A percentile compares a stretch with the other conserved stretches of the same genome.
phyloP scores from a whole-genome alignment of 1,139 yeast species.

The Zygosaccharomyces sapae region DNA sequence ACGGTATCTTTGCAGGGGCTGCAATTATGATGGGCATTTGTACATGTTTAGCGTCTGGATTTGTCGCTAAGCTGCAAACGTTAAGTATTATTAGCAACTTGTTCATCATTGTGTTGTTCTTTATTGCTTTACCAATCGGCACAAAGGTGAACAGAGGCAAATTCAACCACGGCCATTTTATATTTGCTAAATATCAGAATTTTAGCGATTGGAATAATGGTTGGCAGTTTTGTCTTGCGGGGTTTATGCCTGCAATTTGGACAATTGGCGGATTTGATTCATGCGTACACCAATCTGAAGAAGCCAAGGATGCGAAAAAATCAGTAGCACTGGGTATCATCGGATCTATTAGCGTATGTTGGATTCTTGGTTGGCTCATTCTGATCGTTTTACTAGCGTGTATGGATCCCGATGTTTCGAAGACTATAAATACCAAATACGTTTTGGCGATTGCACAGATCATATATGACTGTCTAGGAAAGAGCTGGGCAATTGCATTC shows the following conservation, averaged over 20 bases:
- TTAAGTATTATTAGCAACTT: slow-evolving; percentile 55
- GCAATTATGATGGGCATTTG: slow-evolving; percentile 44
- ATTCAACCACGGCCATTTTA: slow-evolving; percentile 43
- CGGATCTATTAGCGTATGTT: slow-evolving; percentile 53
- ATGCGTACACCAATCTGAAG: slow-evolving; percentile 70
- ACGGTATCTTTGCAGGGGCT: slow-evolving; percentile 55
- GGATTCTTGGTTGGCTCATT: slow-evolving; percentile 58
- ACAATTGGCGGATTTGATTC: slow-evolving; percentile 67
- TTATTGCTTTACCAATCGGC: slow-evolving; percentile 64
- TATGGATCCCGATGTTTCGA: slow-evolving; percentile 48
- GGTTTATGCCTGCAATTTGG: slow-evolving; percentile 61
- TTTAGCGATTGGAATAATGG: slow-evolving; percentile 58
- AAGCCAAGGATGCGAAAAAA: slow-evolving; percentile 58
- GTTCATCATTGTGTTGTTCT: slow-evolving; percentile 51
- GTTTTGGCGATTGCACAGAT: slow-evolving; percentile 66
- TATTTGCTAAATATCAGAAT: slow-evolving; percentile 56
- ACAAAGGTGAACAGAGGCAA: slow-evolving; percentile 37
- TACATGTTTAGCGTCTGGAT: slow-evolving; percentile 49
- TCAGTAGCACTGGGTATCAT: slow-evolving; percentile 68
- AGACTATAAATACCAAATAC: slow-evolving; percentile 43
- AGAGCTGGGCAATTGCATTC: slow-evolving; percentile 64
- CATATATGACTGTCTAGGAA: slow-evolving; percentile 61
- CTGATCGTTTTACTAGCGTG: slow-evolving; percentile 54
- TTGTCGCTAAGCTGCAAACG: slow-evolving; percentile 57
- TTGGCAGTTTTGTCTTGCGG: slow-evolving; percentile 50